Evolutionary conservation across 2,329 filamentous ascomycete genomes (phyloP).

Genomic region (Ambrosiella cleistominuta): DNA sequence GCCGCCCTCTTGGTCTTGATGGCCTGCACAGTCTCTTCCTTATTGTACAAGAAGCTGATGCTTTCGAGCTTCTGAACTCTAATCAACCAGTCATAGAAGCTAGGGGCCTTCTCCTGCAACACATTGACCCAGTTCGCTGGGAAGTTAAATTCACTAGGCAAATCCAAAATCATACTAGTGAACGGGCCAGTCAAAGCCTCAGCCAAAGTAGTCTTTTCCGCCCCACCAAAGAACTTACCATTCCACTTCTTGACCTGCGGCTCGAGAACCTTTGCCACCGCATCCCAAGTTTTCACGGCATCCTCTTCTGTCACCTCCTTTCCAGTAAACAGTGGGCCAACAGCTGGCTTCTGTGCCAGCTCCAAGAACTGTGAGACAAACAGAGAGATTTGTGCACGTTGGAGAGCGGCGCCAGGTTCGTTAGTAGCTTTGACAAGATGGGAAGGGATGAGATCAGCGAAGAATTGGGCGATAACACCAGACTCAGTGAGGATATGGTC

Average conservation of each 20-base stretch:
- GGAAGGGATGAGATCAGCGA: conserved; percentile 51
- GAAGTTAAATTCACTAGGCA: conserved; percentile 36
- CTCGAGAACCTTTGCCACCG: conserved; percentile 53
- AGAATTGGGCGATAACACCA: conserved; percentile 53
- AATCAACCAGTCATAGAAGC: conserved; percentile 50
- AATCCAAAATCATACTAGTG: conserved; percentile 39
- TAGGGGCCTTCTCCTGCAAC: conserved; percentile 39
- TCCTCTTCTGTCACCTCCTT: conserved; percentile 22
- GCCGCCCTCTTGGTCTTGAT: not conserved
- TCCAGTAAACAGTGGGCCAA: conserved; percentile 24
- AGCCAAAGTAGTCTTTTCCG: conserved; percentile 40
- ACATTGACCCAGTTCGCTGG: conserved; percentile 29
- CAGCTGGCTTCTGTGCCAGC: conserved; percentile 31
- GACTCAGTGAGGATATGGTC: conserved; percentile 56
- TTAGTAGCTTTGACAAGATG: conserved; percentile 42
- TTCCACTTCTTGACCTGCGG: conserved; percentile 33
- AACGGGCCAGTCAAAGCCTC: conserved; percentile 50
- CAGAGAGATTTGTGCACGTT: conserved; percentile 36
- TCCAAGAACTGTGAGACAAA: conserved; percentile 37
- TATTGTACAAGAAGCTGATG: conserved; percentile 26
- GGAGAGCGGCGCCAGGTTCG: conserved; percentile 24
- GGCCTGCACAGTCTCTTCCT: not conserved
- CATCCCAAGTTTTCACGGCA: conserved; percentile 30
- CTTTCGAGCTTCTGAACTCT: conserved; percentile 44
- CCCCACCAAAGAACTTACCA: conserved; percentile 44